phyloP scores from a whole-genome alignment of 2,329 filamentous ascomycete genomes.

The Fusarium xyrophilum region DNA sequence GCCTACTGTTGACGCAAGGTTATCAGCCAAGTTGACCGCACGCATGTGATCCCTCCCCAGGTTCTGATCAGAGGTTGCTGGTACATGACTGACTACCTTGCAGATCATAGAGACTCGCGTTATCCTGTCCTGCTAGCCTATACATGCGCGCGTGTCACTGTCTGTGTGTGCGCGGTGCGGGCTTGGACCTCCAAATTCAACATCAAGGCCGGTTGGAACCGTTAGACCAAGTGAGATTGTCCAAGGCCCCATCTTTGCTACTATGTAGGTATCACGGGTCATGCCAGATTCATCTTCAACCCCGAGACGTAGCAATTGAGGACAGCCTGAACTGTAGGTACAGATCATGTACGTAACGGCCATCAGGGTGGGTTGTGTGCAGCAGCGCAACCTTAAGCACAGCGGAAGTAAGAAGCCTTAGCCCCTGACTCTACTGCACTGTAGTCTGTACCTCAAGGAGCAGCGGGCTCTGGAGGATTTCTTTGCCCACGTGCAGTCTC shows the following conservation, averaged over 20 bases:
- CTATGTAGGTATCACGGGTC: background rate
- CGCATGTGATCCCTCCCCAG: slow-evolving; percentile 14
- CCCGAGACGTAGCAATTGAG: background rate
- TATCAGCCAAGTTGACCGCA: slow-evolving; percentile 15
- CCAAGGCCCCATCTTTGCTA: slow-evolving; percentile 4
- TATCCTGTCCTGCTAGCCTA: background rate
- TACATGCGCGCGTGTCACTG: background rate
- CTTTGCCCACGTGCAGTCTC: slow-evolving; percentile 34
- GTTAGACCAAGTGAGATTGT: background rate
- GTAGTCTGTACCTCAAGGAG: background rate
- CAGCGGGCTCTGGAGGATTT: background rate
- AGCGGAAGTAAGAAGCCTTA: background rate
- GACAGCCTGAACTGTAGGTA: background rate
- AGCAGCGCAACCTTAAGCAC: background rate
- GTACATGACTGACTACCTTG: background rate
- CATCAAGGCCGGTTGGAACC: slow-evolving; percentile 7
- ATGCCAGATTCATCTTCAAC: slow-evolving; percentile 1
- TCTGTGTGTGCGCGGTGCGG: background rate
- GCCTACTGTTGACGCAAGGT: slow-evolving; percentile 13
- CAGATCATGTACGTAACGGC: slow-evolving; percentile 13
- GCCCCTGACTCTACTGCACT: slow-evolving; percentile 1
- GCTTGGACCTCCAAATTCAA: slow-evolving; percentile 6
- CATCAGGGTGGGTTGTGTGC: slow-evolving; percentile 9
- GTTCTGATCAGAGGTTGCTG: slow-evolving; percentile 1
- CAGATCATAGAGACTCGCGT: background rate